Base-by-base conservation (phyloP, 192 early-diverging fungal species). In the Coemansia sp. region DNA sequence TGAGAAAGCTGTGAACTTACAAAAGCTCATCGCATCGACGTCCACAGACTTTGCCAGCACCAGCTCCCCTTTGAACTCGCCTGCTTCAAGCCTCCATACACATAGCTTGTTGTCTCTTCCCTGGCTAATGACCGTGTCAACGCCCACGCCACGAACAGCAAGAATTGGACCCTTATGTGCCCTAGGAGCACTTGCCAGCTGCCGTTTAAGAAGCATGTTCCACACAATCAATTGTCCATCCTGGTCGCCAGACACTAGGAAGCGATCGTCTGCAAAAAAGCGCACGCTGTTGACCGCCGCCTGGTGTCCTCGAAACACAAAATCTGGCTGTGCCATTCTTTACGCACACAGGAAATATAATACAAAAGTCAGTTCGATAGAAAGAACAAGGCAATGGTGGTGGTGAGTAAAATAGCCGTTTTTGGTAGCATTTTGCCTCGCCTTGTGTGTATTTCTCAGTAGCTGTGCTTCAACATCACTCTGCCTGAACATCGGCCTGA, bases 11-110 rank as follows among this genome's bases (percentile, higher is more conserved):
- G 74, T 12, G 42, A 82, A 70, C 61, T 69, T 65, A 71, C 79
- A 82, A 70, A 82, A 82, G 68, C 52, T 77, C 65, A 82, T 65
- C 42, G 79, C 76, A 33, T 82, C 79, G 28, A 77, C 58, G 37
- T 53, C 57, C 21, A 74, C 28, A 16, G 71, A 34, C 16, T 34
- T 28, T 21, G 39, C 23, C 10, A 67, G 63, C 23, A 43, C 28
- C 15, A 77, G 51, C 4, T 45, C 37, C 2, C 67, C 79, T 7
- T 53, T 31, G 29, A 82, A 74, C 53, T 73, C 74, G 39, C 58
- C 42, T 0, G 75, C 66, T 2, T 40, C 39, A 16, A 82, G 63
- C 35, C 25, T 42, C 79, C 79, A 82, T 12, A 77, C 40, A 23
- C 57, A 45, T 23, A 82, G 67, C 51, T 59, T 68, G 75, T 77